A percentile compares a stretch with the other conserved stretches of the same genome.
These are phyloP conservation scores for Aspergillus hiratsukae DNA, from an alignment of 2,329 filamentous ascomycete species.

Conservation along the genomic window DNA sequence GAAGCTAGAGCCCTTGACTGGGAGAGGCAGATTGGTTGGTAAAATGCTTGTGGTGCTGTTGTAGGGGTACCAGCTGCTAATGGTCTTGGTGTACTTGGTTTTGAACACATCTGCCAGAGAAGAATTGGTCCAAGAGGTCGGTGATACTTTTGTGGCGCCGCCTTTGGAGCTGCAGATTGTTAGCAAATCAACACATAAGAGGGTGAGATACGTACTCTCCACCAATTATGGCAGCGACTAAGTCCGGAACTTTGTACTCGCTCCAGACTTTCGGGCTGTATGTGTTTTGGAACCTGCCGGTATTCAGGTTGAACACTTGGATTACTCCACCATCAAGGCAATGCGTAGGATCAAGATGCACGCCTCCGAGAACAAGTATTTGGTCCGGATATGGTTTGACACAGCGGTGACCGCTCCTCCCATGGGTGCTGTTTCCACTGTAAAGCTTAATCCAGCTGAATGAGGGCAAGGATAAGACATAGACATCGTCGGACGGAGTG, in stretches of 20 bases:
- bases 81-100: constrained; percentile 51
- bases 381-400: constrained; percentile 46
- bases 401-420: constrained; percentile 29
- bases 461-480: constrained; percentile 44
- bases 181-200: neutral
- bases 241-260: constrained; percentile 26
- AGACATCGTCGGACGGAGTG: constrained; percentile 41
- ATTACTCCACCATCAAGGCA: constrained; percentile 54
- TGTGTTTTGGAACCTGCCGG: constrained; percentile 24
- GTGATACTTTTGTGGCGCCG: constrained; percentile 24
- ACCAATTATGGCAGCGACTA: constrained; percentile 30
- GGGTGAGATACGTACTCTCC: constrained; percentile 25
- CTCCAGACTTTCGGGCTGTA: constrained; percentile 29
- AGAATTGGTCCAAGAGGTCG: constrained; percentile 44
- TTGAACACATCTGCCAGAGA: constrained; percentile 53
- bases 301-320: constrained; percentile 44
- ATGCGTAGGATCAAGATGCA: constrained; percentile 6
- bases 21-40: constrained; percentile 1
- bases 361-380: constrained; percentile 38
- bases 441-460: constrained; percentile 44
- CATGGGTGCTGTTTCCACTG: constrained; percentile 10
- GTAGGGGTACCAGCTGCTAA: constrained; percentile 55
- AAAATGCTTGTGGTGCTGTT: constrained; percentile 41
- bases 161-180: constrained; percentile 22
- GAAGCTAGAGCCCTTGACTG: constrained; percentile 29